Conservation (phyloP, 2,329 filamentous ascomycete genomes). For the Coleophoma eucalyptorum region DNA sequence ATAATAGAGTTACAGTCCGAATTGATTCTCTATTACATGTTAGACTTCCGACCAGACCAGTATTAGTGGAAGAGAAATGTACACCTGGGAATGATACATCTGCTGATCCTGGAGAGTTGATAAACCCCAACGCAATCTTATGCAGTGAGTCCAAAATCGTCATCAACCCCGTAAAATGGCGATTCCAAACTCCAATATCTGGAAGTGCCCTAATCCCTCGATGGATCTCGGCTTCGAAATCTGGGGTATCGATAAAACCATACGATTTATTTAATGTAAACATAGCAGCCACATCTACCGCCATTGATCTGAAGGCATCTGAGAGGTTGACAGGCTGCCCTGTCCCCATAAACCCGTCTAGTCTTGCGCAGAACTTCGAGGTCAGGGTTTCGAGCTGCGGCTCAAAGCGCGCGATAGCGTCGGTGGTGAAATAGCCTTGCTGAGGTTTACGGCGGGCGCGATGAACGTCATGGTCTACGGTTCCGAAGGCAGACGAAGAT, state of each 20-base stretch:
- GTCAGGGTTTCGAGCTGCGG: conserved; percentile 2
- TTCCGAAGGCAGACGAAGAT: conserved; percentile 10
- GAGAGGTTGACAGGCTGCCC: conserved; percentile 1
- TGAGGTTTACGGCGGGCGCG: conserved; percentile 10
- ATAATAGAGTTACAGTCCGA: not conserved
- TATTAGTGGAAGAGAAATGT: not conserved
- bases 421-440: conserved; percentile 8
- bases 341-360: not conserved
- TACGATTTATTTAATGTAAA: conserved; percentile 1
- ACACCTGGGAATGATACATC: conserved; percentile 4
- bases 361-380: not conserved
- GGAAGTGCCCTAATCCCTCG: not conserved
- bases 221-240: conserved; percentile 1
- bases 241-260: not conserved
- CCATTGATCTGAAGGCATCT: not conserved
- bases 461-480: conserved; percentile 11
- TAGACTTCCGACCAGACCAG: not conserved
- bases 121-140: conserved; percentile 2
- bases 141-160: conserved; percentile 4
- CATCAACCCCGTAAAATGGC: conserved; percentile 6
- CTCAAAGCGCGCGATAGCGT: conserved; percentile 7
- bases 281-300: conserved; percentile 1
- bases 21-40: conserved; percentile 2
- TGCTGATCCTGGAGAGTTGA: conserved; percentile 1
- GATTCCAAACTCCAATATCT: not conserved